Evolutionary conservation across 805 yeast species (phyloP).

Genomic region (Wickerhamomyces alni): DNA sequence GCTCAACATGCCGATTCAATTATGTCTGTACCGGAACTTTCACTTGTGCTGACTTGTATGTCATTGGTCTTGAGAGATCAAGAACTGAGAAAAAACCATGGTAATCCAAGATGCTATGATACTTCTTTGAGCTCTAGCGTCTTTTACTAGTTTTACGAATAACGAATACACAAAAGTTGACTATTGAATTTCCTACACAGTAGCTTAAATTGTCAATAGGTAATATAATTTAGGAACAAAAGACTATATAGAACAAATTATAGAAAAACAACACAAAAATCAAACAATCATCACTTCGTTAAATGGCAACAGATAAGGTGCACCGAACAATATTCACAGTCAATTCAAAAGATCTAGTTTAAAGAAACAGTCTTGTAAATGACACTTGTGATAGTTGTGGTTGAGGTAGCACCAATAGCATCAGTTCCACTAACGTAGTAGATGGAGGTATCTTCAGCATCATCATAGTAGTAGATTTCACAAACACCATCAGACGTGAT

Average conservation of each 20-base stretch:
- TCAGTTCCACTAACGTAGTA: slow-evolving; percentile 23
- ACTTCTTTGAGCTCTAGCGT: slow-evolving; percentile 7
- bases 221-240: no score
- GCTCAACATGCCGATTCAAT: slow-evolving; percentile 7
- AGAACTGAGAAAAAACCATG: slow-evolving; percentile 16
- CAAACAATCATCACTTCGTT: neutral
- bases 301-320: no score
- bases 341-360: neutral
- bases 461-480: slow-evolving; percentile 22
- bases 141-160: neutral
- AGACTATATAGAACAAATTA: no score
- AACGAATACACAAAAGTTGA: no score
- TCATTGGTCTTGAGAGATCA: slow-evolving; percentile 21
- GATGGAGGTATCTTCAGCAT: slow-evolving; percentile 7
- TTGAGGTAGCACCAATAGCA: slow-evolving; percentile 22
- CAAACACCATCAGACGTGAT: slow-evolving; percentile 20
- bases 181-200: no score
- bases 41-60: slow-evolving; percentile 20
- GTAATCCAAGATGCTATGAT: slow-evolving; percentile 18
- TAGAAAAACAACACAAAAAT: neutral
- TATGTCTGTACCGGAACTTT: slow-evolving; percentile 12
- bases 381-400: slow-evolving; percentile 21
- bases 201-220: no score
- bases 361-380: slow-evolving; percentile 18
- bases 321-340: neutral